Conservation (phyloP, 371 early-diverging fungal genomes). For the Sporodiniella umbellata region DNA sequence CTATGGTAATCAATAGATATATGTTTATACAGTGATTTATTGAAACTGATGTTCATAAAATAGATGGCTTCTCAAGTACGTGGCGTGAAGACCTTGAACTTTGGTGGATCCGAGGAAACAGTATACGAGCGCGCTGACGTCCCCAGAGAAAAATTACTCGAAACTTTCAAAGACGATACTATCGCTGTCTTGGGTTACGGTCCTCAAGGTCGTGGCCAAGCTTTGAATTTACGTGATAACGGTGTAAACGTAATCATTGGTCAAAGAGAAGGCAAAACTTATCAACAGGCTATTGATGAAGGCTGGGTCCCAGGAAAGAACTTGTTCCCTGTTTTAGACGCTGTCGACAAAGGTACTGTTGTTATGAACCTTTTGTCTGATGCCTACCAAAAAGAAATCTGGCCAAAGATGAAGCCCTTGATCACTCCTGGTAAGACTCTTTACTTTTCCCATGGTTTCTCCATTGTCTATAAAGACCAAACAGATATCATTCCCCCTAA, state of each 20-base stretch:
- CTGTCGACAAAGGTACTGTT: slow-evolving; percentile 86
- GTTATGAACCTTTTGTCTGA: slow-evolving; percentile 96
- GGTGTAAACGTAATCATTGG: slow-evolving; percentile 95
- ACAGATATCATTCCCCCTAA: slow-evolving; percentile 89
- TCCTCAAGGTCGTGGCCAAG: slow-evolving; percentile 96
- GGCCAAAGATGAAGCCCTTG: slow-evolving; percentile 87
- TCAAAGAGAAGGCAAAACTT: slow-evolving; percentile 90
- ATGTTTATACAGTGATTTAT: not conserved
- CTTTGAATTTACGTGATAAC: slow-evolving; percentile 95
- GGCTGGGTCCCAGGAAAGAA: slow-evolving; percentile 97
- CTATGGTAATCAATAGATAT: slow-evolving; percentile 15
- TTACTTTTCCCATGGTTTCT: slow-evolving; percentile 98
- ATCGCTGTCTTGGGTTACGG: slow-evolving; percentile 97
- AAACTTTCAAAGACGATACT: slow-evolving; percentile 91
- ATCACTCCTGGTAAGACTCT: slow-evolving; percentile 96
- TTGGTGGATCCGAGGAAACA: slow-evolving; percentile 90
- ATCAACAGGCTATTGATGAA: slow-evolving; percentile 91
- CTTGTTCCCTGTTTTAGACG: slow-evolving; percentile 92
- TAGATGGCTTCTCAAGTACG: slow-evolving; percentile 57
- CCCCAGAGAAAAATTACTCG: slow-evolving; percentile 85
- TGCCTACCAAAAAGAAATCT: slow-evolving; percentile 92
- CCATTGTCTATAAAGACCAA: slow-evolving; percentile 90
- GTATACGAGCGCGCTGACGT: slow-evolving; percentile 96
- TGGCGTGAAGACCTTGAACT: slow-evolving; percentile 90
- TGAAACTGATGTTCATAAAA: not conserved